A percentile compares a stretch with the other conserved stretches of the same genome.
Conservation (phyloP, 768 basidiomycete genomes). For the Termitomyces sp. region DNA sequence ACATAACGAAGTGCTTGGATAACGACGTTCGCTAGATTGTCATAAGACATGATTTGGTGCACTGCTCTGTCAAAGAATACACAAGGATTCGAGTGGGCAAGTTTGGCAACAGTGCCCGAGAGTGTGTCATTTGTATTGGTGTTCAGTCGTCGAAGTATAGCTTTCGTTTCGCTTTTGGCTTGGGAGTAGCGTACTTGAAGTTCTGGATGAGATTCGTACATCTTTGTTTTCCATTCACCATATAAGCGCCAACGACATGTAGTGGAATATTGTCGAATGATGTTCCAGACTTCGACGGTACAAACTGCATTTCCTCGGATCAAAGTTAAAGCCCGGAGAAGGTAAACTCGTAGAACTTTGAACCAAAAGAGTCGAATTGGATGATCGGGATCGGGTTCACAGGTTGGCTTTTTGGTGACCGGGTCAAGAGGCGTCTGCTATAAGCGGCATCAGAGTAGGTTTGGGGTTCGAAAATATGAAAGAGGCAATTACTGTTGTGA, state of each 20-base stretch:
- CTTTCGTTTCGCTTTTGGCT: conserved; percentile 84
- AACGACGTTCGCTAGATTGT: conserved; percentile 86
- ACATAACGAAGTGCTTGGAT: conserved; percentile 86
- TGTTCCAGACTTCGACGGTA: conserved; percentile 89
- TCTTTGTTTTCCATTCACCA: conserved; percentile 85
- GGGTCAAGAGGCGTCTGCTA: conserved; percentile 45
- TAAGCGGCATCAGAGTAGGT: not conserved
- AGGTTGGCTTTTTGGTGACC: conserved; percentile 53
- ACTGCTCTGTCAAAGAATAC: conserved; percentile 87
- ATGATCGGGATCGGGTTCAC: conserved; percentile 48
- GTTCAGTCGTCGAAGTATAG: conserved; percentile 81
- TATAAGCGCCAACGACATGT: conserved; percentile 86
- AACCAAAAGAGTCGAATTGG: conserved; percentile 81
- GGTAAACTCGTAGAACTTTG: conserved; percentile 67
- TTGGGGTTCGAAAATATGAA: not conserved
- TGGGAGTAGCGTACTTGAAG: conserved; percentile 76
- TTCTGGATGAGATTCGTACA: conserved; percentile 72
- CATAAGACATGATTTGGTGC: conserved; percentile 93
- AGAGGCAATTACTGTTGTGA: conserved; percentile 36
- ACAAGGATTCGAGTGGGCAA: conserved; percentile 91
- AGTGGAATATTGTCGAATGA: conserved; percentile 74
- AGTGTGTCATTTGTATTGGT: conserved; percentile 79
- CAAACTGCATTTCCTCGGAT: conserved; percentile 83
- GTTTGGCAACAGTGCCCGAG: conserved; percentile 84
- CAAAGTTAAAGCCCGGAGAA: conserved; percentile 84